These are phyloP conservation scores for Alliaria petiolata DNA, from an alignment of 345 rosid species.

Conservation along the genomic window DNA sequence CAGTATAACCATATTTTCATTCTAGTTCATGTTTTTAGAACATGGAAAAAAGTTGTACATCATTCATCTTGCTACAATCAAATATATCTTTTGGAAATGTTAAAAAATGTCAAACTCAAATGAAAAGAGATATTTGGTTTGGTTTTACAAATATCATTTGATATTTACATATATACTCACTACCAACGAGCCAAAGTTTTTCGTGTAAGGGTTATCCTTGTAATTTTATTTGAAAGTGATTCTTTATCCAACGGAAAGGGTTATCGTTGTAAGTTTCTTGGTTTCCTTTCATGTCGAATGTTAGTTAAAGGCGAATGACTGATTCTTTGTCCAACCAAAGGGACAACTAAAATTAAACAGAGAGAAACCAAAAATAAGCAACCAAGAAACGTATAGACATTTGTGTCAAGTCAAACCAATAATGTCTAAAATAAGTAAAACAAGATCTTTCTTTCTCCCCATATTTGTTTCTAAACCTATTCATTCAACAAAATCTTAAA, in stretches of 20 bases:
- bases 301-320: neutral
- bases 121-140: neutral
- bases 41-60: too few relatives aligned
- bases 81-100: neutral
- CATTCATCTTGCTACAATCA: neutral
- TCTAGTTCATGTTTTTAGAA: too few relatives aligned
- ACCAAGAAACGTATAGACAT: neutral
- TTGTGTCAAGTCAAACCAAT: neutral
- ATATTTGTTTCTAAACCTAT: neutral
- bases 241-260: neutral
- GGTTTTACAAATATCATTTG: neutral
- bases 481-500: neutral
- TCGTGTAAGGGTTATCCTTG: neutral
- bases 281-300: neutral
- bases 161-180: neutral
- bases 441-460: conserved; percentile 1
- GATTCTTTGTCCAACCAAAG: conserved; percentile 2
- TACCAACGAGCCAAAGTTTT: neutral
- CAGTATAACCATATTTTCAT: too few relatives aligned
- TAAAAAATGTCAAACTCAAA: neutral
- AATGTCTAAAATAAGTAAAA: conserved; percentile 6
- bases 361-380: conserved; percentile 15
- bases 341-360: conserved; percentile 23
- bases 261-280: neutral
- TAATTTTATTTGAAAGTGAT: neutral